phyloP scores from a whole-genome alignment of 352 stramenopile species.

The Pythium pyrilobum region DNA sequence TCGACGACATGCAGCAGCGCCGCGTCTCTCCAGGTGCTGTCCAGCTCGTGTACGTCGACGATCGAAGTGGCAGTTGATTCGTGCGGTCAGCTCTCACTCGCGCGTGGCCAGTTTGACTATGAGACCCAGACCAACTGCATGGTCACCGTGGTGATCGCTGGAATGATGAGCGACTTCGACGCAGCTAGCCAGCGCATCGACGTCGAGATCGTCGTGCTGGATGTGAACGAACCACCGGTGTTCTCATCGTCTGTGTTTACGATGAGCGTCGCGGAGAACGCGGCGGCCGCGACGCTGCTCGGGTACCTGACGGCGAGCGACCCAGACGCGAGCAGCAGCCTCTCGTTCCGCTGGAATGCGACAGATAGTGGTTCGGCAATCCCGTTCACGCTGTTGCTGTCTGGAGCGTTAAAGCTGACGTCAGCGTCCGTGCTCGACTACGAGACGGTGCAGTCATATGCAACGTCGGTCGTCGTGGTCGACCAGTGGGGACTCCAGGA shows the following conservation, averaged over 20 bases:
- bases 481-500: slow-evolving; percentile 28
- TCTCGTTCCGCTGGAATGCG: slow-evolving; percentile 6
- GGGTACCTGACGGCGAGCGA: slow-evolving; percentile 17
- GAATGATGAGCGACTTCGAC: slow-evolving; percentile 13
- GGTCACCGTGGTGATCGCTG: slow-evolving; percentile 14
- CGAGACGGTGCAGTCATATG: slow-evolving; percentile 13
- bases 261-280: slow-evolving; percentile 18
- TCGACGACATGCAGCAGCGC: background rate
- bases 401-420: slow-evolving; percentile 8
- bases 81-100: slow-evolving; percentile 21
- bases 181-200: slow-evolving; percentile 6
- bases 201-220: slow-evolving; percentile 7
- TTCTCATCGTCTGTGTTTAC: slow-evolving; percentile 7
- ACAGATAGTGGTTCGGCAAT: background rate
- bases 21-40: slow-evolving; percentile 2
- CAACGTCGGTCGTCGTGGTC: slow-evolving; percentile 12
- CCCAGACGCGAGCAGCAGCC: slow-evolving; percentile 5
- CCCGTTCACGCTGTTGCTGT: slow-evolving; percentile 2
- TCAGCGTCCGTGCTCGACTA: slow-evolving; percentile 18
- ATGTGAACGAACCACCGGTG: slow-evolving; percentile 21
- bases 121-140: slow-evolving; percentile 19
- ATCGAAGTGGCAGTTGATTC: slow-evolving; percentile 12
- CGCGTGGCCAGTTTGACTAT: slow-evolving; percentile 18
- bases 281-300: background rate
- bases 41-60: slow-evolving; percentile 1